phyloP scores from a whole-genome alignment of 495 filamentous ascomycete genomes.

The Aspergillus bridgeri region DNA sequence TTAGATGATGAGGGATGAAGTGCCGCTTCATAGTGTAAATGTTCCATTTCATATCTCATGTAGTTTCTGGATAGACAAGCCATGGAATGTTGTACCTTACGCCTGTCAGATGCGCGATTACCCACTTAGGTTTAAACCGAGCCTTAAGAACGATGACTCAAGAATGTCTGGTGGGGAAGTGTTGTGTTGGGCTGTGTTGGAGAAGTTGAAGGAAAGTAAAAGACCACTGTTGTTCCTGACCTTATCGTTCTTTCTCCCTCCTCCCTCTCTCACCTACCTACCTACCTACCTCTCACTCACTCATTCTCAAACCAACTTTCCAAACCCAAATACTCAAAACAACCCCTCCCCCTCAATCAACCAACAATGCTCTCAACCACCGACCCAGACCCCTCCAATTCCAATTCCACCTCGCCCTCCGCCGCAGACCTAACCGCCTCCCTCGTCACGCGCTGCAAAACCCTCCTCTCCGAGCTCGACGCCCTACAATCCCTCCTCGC shows the following conservation, averaged over 20 bases:
- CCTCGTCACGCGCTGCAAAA: slow-evolving; percentile 40
- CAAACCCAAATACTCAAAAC: neutral
- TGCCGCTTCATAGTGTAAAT: slow-evolving; percentile 4
- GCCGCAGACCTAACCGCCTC: slow-evolving; percentile 18
- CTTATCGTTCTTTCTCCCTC: too few species aligned
- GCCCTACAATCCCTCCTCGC: slow-evolving; percentile 43
- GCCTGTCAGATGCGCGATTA: neutral
- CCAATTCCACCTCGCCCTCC: neutral
- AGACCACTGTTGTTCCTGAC: too few species aligned
- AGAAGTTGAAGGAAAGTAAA: too few species aligned
- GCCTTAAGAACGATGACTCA: neutral
- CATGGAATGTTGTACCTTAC: too few species aligned
- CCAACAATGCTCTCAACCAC: neutral
- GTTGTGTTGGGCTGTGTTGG: too few species aligned
- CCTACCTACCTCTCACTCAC: too few species aligned
- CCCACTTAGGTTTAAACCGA: neutral
- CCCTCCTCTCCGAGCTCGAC: slow-evolving; percentile 47
- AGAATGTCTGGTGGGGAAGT: neutral
- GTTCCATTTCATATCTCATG: too few species aligned
- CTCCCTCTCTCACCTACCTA: too few species aligned
- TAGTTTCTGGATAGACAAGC: too few species aligned
- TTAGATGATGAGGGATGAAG: slow-evolving; percentile 12
- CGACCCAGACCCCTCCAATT: neutral
- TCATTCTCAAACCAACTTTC: too few species aligned
- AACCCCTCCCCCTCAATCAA: neutral